Evolutionary conservation across 441 rosid genomes (phyloP), one percentile per base, ranked within the genome.

Genomic region (Lepidium campestre): DNA sequence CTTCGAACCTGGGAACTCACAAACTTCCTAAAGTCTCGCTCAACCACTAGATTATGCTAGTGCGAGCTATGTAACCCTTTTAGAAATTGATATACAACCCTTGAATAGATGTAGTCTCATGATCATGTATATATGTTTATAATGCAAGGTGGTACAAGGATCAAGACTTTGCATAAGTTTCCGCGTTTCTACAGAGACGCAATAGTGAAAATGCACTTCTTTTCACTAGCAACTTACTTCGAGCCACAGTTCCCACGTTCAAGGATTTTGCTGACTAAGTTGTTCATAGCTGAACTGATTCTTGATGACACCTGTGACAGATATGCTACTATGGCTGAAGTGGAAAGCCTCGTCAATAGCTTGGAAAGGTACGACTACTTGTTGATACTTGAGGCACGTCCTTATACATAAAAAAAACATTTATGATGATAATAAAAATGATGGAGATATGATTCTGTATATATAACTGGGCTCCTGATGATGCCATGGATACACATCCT

Each of bases 111-210:
- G 7, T 32, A 32, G 2, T 7, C 35, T 32, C 29, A 27, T 27
- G 10, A 32, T 32, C 35, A 7, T 32, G 0, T 78, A 73, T 86
- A 58, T 75, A 84, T 85, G 62, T 60, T 13, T 52, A 53, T 40
- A 53, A 54, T 5, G 2, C 39, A 27, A 53, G 10, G 31, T 11
- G 20, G 56, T 49, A 12, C 77, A 80, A 77, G 86, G 58, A 79
- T 89, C 83, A 31, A 0, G 41, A 36, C 41, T 36, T 36, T 36
- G 41, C 41, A 36, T 10, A 36, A 32, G 35, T 12, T 36, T 10
- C 14, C 41, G 6, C 14, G 41, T 36, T 36, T 9, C 41, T 36
- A 36, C 6, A 36, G 14, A 10, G 41, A 36, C 1, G 6, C 41
- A 36, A 12, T 36, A 10, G 14, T 36, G 0, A 14, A 36, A 36